Percentiles rank a stretch among this genome's conserved stretches.
Conservation (phyloP, 2,329 filamentous ascomycete genomes). For the Sarocladium brachiariae region DNA sequence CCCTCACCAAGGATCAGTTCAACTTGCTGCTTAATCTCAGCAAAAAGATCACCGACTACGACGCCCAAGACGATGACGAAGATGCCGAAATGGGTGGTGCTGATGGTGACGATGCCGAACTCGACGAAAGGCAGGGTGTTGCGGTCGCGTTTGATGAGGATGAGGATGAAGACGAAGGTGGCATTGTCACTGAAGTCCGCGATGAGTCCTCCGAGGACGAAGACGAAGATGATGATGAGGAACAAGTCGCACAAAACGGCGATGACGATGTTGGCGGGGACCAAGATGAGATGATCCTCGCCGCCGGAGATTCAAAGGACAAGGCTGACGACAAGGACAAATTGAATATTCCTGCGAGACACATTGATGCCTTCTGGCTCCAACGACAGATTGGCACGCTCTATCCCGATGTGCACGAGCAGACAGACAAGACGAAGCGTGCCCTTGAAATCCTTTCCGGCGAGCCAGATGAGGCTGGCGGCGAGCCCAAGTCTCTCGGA, state of each 20-base stretch:
- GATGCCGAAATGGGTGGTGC: slow-evolving; percentile 66
- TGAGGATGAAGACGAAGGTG: slow-evolving; percentile 75
- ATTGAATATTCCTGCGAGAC: slow-evolving; percentile 67
- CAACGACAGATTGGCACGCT: slow-evolving; percentile 84
- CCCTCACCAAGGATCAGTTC: slow-evolving; percentile 82
- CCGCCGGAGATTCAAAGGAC: slow-evolving; percentile 49
- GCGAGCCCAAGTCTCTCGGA: slow-evolving; percentile 75
- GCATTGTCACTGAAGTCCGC: slow-evolving; percentile 75
- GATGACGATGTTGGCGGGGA: slow-evolving; percentile 50
- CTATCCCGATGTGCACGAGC: slow-evolving; percentile 85
- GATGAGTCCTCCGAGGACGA: slow-evolving; percentile 83
- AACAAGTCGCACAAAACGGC: slow-evolving; percentile 43
- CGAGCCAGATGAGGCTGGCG: slow-evolving; percentile 60
- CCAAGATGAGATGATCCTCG: slow-evolving; percentile 81
- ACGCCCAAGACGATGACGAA: slow-evolving; percentile 92
- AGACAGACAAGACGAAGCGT: slow-evolving; percentile 85
- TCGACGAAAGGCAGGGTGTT: slow-evolving; percentile 92
- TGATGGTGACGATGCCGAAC: slow-evolving; percentile 62
- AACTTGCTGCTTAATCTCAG: slow-evolving; percentile 93
- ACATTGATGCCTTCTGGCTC: slow-evolving; percentile 96
- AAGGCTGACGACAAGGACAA: slow-evolving; percentile 45
- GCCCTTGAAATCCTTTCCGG: slow-evolving; percentile 79
- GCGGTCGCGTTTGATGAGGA: slow-evolving; percentile 95
- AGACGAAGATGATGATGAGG: slow-evolving; percentile 56
- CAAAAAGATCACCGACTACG: slow-evolving; percentile 98